phyloP scores from a whole-genome alignment of 2,329 filamentous ascomycete species.

The Didymosphaeria variabile region DNA sequence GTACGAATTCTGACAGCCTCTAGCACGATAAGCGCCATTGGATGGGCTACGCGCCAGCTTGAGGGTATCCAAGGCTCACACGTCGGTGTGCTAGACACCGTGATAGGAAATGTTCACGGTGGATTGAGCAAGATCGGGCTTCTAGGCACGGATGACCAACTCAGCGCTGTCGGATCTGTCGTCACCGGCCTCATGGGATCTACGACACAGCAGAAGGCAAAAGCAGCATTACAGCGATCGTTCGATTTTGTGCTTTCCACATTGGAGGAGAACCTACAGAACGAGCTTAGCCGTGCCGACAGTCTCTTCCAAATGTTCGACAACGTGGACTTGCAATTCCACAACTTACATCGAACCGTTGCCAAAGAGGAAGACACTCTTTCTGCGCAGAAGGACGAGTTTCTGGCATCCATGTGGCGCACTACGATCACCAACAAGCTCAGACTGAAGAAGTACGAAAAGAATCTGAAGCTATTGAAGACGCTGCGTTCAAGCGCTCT shows the following conservation, averaged over 20 bases:
- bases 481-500: constrained; percentile 85
- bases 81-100: constrained; percentile 70
- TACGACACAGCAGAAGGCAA: constrained; percentile 81
- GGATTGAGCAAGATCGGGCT: constrained; percentile 70
- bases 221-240: constrained; percentile 81
- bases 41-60: constrained; percentile 91
- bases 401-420: constrained; percentile 86
- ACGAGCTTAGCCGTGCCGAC: constrained; percentile 81
- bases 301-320: constrained; percentile 90
- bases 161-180: constrained; percentile 74
- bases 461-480: constrained; percentile 81
- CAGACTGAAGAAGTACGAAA: constrained; percentile 87
- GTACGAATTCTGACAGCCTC: constrained; percentile 22
- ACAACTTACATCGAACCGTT: constrained; percentile 85
- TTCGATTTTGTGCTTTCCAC: constrained; percentile 88
- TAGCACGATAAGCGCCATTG: constrained; percentile 92
- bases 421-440: constrained; percentile 80
- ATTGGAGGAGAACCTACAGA: constrained; percentile 87
- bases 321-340: constrained; percentile 87
- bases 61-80: constrained; percentile 54
- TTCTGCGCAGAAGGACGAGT: constrained; percentile 80
- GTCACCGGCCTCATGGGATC: constrained; percentile 80
- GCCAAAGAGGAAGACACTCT: constrained; percentile 84
- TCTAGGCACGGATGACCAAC: constrained; percentile 54
- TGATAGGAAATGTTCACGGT: constrained; percentile 85